Evolutionary conservation across 768 basidiomycete species (phyloP), one percentile per base, ranked within the genome.

Genomic region (Mycena kentingensis): DNA sequence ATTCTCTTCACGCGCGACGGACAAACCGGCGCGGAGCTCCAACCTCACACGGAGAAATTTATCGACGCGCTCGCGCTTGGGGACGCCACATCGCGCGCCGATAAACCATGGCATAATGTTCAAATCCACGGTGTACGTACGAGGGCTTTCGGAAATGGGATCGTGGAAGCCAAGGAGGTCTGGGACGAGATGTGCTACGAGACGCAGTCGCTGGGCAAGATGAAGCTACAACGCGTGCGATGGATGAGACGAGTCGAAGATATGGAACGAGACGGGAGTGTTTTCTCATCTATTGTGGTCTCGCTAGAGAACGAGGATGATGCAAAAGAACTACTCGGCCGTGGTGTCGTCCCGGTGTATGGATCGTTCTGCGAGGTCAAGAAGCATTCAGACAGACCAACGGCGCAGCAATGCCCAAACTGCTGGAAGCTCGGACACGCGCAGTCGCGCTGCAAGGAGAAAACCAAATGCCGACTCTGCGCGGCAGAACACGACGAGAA

Each of bases 401-500:
- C 46, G 11, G 26, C 22, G 22, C 16, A 6, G 11, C 46, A 47
- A 22, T 31, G 46, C 31, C 11, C 8, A 6, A 47, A 36, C 10
- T 47, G 46, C 46, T 35, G 31, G 31, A n/a, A 16, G 12, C 34
- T 36, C 31, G 46, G 34, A n/a, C 46, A 47, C 46, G 16, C 12
- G 8, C 6, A 35, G 7, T 5, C 15, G 16, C 27, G n/a, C 7
- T 47, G 46, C 46, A 47, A 47, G 46, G 34, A 47, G 7, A 22
- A 6, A 10, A n/a, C 22, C 8, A 10, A 18, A 36, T 47, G 46
- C 46, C 26, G 46, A 27, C 5, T 21, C 10, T 47, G 46, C 31
- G 46, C 11, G 22, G 46, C 8, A 36, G 46, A 8, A 31, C 46
- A 47, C 46, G 13, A n/a, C 29, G 46, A 47, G n/a, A 12, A 18